Conservation (phyloP, 768 basidiomycete species). For the Phlegmacium glaucopus region DNA sequence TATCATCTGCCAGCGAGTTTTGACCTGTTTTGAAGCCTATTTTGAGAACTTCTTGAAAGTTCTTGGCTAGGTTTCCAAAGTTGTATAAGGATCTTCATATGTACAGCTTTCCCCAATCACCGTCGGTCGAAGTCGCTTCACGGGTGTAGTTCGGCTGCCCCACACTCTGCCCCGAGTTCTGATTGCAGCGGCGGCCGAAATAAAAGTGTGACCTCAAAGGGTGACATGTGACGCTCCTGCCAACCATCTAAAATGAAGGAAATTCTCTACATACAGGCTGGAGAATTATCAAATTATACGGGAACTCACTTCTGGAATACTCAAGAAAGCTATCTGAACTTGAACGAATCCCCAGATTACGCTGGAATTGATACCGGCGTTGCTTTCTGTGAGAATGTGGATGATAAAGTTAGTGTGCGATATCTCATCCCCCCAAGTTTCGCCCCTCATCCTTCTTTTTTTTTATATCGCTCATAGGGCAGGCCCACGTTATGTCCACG, state of each 20-base stretch:
- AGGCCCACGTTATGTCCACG: conserved; percentile 55
- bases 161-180: too few species aligned
- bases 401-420: conserved; percentile 38
- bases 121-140: too few species aligned
- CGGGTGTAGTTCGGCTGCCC: too few species aligned
- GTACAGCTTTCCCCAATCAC: too few species aligned
- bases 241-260: conserved; percentile 54
- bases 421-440: conserved; percentile 1
- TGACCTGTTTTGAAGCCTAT: too few species aligned
- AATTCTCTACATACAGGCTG: conserved; percentile 77
- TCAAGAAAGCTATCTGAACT: conserved; percentile 66
- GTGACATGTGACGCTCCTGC: too few species aligned
- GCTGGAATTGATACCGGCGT: conserved; percentile 46
- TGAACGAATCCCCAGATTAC: conserved; percentile 38
- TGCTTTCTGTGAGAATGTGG: conserved; percentile 64
- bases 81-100: too few species aligned
- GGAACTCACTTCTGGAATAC: conserved; percentile 85
- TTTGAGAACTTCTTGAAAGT: too few species aligned
- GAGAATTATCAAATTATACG: conserved; percentile 59
- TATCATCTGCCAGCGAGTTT: too few species aligned
- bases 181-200: too few species aligned
- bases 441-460: not conserved
- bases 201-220: too few species aligned
- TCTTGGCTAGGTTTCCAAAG: too few species aligned
- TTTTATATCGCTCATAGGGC: conserved; percentile 36